Conservation (phyloP, 106 monocot genomes). For the Dactylorhiza incarnata region DNA sequence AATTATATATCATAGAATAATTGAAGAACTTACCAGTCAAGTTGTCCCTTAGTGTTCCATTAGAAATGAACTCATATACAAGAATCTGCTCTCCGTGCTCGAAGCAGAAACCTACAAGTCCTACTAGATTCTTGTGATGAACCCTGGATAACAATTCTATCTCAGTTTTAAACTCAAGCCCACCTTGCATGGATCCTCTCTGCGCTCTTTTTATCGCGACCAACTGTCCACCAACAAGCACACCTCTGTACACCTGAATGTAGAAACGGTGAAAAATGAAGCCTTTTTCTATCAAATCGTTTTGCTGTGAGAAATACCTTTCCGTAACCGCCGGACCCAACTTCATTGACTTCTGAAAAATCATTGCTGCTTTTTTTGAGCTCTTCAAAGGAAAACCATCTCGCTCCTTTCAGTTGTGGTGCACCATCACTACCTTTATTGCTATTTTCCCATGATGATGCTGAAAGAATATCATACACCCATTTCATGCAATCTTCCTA, state of each 20-base stretch:
- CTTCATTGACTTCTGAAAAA: slow-evolving; percentile 40
- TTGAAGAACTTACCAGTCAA: slow-evolving; percentile 36
- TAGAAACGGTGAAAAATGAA: background rate
- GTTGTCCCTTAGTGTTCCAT: slow-evolving; percentile 68
- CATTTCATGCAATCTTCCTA: background rate
- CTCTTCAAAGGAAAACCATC: slow-evolving; percentile 50
- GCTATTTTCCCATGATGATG: slow-evolving; percentile 43
- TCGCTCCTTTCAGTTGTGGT: slow-evolving; percentile 48
- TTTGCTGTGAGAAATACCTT: slow-evolving; percentile 25
- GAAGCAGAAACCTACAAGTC: slow-evolving; percentile 72
- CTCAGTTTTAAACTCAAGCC: slow-evolving; percentile 81
- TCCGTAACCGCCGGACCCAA: slow-evolving; percentile 63
- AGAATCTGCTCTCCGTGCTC: slow-evolving; percentile 70
- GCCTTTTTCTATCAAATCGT: background rate
- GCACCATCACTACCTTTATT: slow-evolving; percentile 25
- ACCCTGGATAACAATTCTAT: slow-evolving; percentile 75
- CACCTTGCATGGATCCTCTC: slow-evolving; percentile 72
- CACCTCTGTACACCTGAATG: slow-evolving; percentile 64
- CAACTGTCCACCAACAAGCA: slow-evolving; percentile 40
- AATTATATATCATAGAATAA: background rate
- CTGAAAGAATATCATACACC: slow-evolving; percentile 15
- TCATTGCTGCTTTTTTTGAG: slow-evolving; percentile 35
- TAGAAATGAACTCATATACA: slow-evolving; percentile 67
- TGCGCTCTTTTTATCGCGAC: slow-evolving; percentile 73
- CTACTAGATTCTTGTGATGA: slow-evolving; percentile 73